These are phyloP conservation scores for Globisporangium cystogenes DNA, from an alignment of 352 stramenopile species.

Conservation along the genomic window DNA sequence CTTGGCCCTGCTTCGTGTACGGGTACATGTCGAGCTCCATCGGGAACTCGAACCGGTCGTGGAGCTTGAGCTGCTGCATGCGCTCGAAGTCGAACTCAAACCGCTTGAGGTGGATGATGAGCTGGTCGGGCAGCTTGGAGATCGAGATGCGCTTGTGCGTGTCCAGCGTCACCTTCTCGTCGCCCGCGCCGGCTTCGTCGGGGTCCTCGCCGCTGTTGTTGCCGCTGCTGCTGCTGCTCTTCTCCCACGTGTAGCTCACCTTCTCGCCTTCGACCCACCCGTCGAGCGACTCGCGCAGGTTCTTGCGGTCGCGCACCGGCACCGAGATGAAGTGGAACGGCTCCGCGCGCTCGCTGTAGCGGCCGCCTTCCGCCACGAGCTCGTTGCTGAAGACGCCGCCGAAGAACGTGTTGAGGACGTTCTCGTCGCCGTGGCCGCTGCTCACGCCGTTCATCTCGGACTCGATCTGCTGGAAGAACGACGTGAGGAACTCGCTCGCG, in stretches of 20 bases:
- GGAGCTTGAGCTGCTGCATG: conserved; percentile 93
- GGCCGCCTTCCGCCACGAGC: conserved; percentile 79
- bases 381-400: conserved; percentile 91
- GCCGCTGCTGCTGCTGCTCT: conserved; percentile 4
- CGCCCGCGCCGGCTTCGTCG: conserved; percentile 15
- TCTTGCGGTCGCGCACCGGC: conserved; percentile 83
- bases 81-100: conserved; percentile 96
- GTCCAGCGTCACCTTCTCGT: conserved; percentile 79
- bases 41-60: conserved; percentile 93
- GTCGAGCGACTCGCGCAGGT: conserved; percentile 79
- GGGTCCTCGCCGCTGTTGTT: conserved; percentile 16
- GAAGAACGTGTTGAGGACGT: conserved; percentile 84
- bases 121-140: conserved; percentile 77
- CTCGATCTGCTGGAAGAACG: conserved; percentile 92
- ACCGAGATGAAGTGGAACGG: conserved; percentile 91
- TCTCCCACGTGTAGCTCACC: conserved; percentile 89
- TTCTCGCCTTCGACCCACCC: conserved; percentile 88
- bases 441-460: conserved; percentile 83
- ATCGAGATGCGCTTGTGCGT: conserved; percentile 91
- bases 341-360: conserved; percentile 87
- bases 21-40: conserved; percentile 85
- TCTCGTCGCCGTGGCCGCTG: conserved; percentile 53
- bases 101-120: conserved; percentile 94
- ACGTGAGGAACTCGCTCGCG: conserved; percentile 90
- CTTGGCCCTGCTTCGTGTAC: conserved; percentile 86